Evolutionary conservation across 805 yeast genomes (phyloP).

Genomic region (Pichia pseudocactophila): DNA sequence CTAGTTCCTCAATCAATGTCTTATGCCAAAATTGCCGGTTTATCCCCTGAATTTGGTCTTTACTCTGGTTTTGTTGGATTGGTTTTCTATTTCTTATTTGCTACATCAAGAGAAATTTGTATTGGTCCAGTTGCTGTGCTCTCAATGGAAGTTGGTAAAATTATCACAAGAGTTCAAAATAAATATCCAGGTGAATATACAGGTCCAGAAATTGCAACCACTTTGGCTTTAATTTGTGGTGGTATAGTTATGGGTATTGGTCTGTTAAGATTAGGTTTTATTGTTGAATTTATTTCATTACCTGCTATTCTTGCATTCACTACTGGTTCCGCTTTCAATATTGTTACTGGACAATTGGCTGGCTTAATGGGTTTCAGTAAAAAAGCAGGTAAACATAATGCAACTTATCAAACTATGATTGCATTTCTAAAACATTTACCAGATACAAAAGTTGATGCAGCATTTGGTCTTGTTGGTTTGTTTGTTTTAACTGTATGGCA

Average conservation of each 20-base stretch:
- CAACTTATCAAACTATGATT: slow-evolving; percentile 64
- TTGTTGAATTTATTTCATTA: slow-evolving; percentile 78
- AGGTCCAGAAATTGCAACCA: slow-evolving; percentile 72
- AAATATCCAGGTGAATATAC: slow-evolving; percentile 32
- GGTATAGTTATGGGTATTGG: slow-evolving; percentile 79
- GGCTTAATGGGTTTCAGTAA: slow-evolving; percentile 68
- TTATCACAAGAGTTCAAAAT: slow-evolving; percentile 53
- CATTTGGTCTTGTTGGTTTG: slow-evolving; percentile 74
- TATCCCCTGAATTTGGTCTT: slow-evolving; percentile 76
- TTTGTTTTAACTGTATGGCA: slow-evolving; percentile 68
- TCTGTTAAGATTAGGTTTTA: slow-evolving; percentile 72
- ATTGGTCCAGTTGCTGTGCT: slow-evolving; percentile 97
- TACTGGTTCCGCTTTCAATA: slow-evolving; percentile 87
- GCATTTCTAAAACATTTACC: slow-evolving; percentile 64
- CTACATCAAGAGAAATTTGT: slow-evolving; percentile 91
- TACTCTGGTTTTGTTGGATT: slow-evolving; percentile 92
- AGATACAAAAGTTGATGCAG: slow-evolving; percentile 69
- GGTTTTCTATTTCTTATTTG: slow-evolving; percentile 78
- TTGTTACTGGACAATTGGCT: slow-evolving; percentile 80
- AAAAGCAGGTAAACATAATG: slow-evolving; percentile 59
- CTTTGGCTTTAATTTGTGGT: slow-evolving; percentile 75
- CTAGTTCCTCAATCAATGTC: slow-evolving; percentile 96
- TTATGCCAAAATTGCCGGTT: slow-evolving; percentile 78
- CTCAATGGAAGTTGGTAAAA: slow-evolving; percentile 79
- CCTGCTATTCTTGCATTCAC: slow-evolving; percentile 94